Conservation (phyloP, 371 early-diverging fungal species). For the Syncephalastrum racemosum region DNA sequence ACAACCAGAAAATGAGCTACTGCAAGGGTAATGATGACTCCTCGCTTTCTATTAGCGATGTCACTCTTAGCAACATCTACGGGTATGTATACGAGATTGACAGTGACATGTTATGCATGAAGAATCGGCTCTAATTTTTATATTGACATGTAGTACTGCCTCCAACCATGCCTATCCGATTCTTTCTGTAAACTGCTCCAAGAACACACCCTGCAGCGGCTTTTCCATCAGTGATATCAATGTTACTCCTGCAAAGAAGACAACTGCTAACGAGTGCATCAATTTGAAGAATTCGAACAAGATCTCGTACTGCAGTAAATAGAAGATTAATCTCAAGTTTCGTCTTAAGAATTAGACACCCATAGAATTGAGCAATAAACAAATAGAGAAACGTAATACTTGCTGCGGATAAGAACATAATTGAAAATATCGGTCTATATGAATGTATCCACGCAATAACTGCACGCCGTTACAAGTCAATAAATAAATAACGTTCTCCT, state of each 20-base stretch:
- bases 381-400: no score
- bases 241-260: constrained; percentile 12
- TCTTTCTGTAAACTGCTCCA: constrained; percentile 25
- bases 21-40: constrained; percentile 16
- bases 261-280: constrained; percentile 23
- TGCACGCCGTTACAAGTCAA: no score
- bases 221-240: constrained; percentile 20
- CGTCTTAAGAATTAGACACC: no score
- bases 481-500: no score
- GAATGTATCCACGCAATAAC: no score
- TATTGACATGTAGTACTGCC: constrained; percentile 4
- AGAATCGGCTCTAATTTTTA: not conserved
- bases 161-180: constrained; percentile 16
- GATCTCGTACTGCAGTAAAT: constrained; percentile 21
- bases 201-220: constrained; percentile 23
- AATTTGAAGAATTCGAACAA: constrained; percentile 18
- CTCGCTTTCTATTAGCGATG: constrained; percentile 25
- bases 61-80: constrained; percentile 19
- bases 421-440: no score
- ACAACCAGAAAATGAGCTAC: constrained; percentile 16
- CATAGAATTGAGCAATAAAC: no score
- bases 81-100: constrained; percentile 10
- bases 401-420: no score
- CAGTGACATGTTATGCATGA: not conserved
- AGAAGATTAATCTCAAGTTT: no score